phyloP scores from a whole-genome alignment of 805 yeast genomes.

The Suhomyces emberorum region DNA sequence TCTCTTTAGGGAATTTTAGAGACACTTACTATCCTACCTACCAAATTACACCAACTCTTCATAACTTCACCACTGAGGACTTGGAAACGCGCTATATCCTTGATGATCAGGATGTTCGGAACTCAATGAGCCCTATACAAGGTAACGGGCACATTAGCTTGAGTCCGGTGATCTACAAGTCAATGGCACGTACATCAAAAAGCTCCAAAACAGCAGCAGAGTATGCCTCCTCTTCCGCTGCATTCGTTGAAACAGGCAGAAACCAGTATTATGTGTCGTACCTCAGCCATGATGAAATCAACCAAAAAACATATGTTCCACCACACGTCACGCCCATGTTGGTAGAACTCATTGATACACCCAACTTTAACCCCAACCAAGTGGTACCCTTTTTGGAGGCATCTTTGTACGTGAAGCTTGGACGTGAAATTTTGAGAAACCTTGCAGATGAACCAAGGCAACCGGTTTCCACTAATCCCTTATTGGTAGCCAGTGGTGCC shows the following conservation, averaged over 20 bases:
- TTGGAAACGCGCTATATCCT: conserved; percentile 17
- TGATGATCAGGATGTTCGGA: conserved; percentile 18
- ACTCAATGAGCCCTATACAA: conserved; percentile 13
- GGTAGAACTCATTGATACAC: conserved; percentile 71
- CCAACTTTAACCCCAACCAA: conserved; percentile 62
- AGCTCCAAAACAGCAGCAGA: conserved; percentile 1
- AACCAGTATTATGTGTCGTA: conserved; percentile 20
- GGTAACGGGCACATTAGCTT: conserved; percentile 14
- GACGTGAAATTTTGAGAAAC: conserved; percentile 55
- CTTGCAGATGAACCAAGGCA: conserved; percentile 60
- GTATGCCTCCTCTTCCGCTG: conserved; percentile 1
- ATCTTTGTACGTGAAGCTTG: conserved; percentile 60
- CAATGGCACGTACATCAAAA: conserved; percentile 12
- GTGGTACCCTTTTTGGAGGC: conserved; percentile 76
- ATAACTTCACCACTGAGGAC: conserved; percentile 48
- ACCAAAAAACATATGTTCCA: conserved; percentile 20
- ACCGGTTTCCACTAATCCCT: conserved; percentile 62
- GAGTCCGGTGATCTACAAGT: conserved; percentile 30
- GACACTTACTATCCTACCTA: conserved; percentile 77
- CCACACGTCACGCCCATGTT: conserved; percentile 59
- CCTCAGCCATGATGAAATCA: conserved; percentile 6
- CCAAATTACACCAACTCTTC: conserved; percentile 54
- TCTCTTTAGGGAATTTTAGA: conserved; percentile 47
- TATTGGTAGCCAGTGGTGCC: conserved; percentile 75
- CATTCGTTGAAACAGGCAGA: conserved; percentile 10